Conservation (phyloP, 2,329 filamentous ascomycete species). For the Monosporascus sp. region DNA sequence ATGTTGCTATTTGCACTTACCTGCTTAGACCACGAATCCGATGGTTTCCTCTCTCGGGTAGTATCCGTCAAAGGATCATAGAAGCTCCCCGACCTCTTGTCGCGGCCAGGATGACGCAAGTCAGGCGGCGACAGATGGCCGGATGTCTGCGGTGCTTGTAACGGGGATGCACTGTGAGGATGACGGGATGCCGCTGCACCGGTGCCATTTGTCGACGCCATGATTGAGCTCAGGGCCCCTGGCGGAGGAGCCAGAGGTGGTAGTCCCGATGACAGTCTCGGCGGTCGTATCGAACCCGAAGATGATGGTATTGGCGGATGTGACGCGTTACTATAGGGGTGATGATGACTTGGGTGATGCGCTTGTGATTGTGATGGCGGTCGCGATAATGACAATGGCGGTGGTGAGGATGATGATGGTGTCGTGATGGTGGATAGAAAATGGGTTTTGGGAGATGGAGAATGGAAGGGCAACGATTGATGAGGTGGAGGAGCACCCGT, state of each 20-base stretch:
- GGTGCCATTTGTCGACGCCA: slow-evolving; percentile 26
- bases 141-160: slow-evolving; percentile 25
- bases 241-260: slow-evolving; percentile 27
- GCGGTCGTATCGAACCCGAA: slow-evolving; percentile 10
- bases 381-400: slow-evolving; percentile 18
- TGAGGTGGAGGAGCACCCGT: slow-evolving; percentile 4
- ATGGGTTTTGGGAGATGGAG: slow-evolving; percentile 16
- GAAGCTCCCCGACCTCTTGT: slow-evolving; percentile 36
- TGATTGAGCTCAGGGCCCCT: slow-evolving; percentile 25
- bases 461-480: slow-evolving; percentile 13
- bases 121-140: slow-evolving; percentile 23
- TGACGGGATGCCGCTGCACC: slow-evolving; percentile 2
- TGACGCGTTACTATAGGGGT: slow-evolving; percentile 24
- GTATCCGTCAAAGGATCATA: slow-evolving; percentile 40
- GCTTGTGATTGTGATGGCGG: slow-evolving; percentile 4
- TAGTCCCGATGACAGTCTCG: slow-evolving; percentile 14
- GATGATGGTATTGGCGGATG: slow-evolving; percentile 14
- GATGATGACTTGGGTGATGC: slow-evolving; percentile 10
- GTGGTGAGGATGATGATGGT: slow-evolving; percentile 11
- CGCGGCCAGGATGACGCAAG: slow-evolving; percentile 28
- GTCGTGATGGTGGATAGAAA: slow-evolving; percentile 21
- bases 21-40: slow-evolving; percentile 29
- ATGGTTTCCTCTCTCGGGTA: slow-evolving; percentile 31
- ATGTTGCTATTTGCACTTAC: slow-evolving; percentile 15
- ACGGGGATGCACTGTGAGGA: slow-evolving; percentile 26